Conservation (phyloP, 306 rosid genomes). For the Carpinus fangiana region DNA sequence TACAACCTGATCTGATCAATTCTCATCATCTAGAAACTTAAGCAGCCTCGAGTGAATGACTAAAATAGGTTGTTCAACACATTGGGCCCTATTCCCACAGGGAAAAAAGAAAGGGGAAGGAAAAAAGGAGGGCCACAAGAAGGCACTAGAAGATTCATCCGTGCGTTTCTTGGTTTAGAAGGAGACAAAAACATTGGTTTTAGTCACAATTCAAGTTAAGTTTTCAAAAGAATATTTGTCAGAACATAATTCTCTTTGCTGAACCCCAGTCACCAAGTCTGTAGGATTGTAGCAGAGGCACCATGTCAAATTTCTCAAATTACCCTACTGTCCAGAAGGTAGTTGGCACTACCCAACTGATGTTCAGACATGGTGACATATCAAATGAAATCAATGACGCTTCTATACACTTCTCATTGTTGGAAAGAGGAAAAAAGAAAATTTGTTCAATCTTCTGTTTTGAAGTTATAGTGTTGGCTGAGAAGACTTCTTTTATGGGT, state of each 20-base stretch:
- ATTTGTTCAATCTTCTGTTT: neutral
- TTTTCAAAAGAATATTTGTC: neutral
- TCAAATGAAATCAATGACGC: neutral
- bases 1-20: neutral
- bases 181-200: neutral
- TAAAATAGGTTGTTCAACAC: neutral
- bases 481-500: neutral
- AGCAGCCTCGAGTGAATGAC: neutral
- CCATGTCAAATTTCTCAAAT: neutral
- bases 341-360: neutral
- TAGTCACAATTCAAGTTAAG: neutral
- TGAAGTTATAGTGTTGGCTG: neutral
- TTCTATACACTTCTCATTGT: neutral
- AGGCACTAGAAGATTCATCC: neutral
- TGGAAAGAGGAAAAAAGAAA: neutral
- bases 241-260: neutral
- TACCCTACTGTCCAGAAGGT: neutral
- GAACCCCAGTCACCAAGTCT: neutral
- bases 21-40: neutral
- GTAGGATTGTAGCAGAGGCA: neutral
- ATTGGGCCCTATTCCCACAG: neutral
- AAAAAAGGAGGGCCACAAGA: neutral
- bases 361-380: neutral
- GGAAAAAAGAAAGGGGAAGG: neutral
- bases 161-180: neutral